Conservation (phyloP, 257 asterid genomes). For the Buddleja alternifolia region DNA sequence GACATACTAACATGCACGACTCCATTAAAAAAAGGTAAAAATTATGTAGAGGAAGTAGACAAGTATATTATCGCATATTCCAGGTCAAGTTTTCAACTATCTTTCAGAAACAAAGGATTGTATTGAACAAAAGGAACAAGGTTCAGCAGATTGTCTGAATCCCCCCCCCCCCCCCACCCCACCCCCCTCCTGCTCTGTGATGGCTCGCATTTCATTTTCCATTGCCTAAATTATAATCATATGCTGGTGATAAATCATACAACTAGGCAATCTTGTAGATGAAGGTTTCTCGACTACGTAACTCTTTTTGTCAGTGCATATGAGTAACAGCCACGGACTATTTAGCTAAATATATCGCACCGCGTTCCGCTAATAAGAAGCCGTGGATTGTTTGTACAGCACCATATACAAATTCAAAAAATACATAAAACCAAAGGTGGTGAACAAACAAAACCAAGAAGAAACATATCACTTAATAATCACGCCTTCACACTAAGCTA, state of each 20-base stretch:
- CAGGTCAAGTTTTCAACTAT: conserved; percentile 2
- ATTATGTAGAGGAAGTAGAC: not conserved
- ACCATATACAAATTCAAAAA: not conserved
- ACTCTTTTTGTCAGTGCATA: too few species aligned
- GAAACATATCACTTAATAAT: not conserved
- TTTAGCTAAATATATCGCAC: too few species aligned
- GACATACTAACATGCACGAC: not conserved
- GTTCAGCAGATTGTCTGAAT: not conserved
- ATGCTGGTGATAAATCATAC: not conserved
- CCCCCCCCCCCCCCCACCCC: too few species aligned
- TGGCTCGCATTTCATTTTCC: not conserved
- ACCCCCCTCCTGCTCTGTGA: conserved; percentile 10
- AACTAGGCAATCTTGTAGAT: not conserved
- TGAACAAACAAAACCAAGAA: not conserved
- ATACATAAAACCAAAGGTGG: conserved; percentile 1
- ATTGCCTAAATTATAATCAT: not conserved
- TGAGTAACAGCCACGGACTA: too few species aligned
- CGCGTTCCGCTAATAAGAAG: conserved; percentile 3
- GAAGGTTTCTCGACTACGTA: not conserved
- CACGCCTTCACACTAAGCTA: not conserved
- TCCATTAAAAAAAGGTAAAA: not conserved
- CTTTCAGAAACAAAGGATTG: conserved; percentile 1
- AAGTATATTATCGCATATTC: not conserved
- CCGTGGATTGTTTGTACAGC: not conserved
- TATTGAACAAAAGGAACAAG: conserved; percentile 10